Base-by-base conservation (phyloP, 805 yeast genomes). In the Candida methanosorbosa region DNA sequence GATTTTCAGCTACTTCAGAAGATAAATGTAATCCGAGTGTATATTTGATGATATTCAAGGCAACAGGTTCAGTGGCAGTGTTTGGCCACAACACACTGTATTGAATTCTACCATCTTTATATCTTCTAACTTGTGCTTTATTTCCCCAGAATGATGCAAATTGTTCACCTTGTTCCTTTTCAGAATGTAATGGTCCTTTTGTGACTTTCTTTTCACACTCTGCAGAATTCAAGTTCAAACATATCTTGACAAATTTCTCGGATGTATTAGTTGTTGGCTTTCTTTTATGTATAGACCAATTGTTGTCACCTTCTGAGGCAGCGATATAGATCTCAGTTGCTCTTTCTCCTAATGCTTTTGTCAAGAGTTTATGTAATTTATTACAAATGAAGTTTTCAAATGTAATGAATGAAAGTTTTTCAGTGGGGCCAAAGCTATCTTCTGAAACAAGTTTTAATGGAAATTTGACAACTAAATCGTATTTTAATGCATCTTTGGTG, bases 121-220 rank as follows among this genome's bases (percentile, higher is more conserved):
- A 92, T 54, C 92, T 75, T 64, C 99, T 76, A 37, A 92, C 66
- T 12, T 92, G 84, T 0, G 94, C 77, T 44, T 75, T 80, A 9
- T 71, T 51, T 9, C 97, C 97, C 99, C 99, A 92, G 52, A 92
- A 88, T 5, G 73, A 61, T 44, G 82, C 74, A 63, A 92, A 92
- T 36, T 70, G 66, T 6, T 71, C 62, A n/a, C 78, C 73, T 19
- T 61, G 74, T 13, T 68, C 76, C 28, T 63, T 61, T 22, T 75
- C 81, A 27, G 72, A 68, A 42, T 78, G 75, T 26, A 65, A 59
- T 9, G 97, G 97, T 2, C 97, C 97, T 49, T 77, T 84, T 2
- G 94, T 84, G 1, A 92, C 85, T 30, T 84, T 60, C 57, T 79
- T 82, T 46, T 87, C 96, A 40, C 81, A 67, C 49, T 81, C 85